phyloP scores from a whole-genome alignment of 129 eudicot species.

The Flaveria ramosissima region DNA sequence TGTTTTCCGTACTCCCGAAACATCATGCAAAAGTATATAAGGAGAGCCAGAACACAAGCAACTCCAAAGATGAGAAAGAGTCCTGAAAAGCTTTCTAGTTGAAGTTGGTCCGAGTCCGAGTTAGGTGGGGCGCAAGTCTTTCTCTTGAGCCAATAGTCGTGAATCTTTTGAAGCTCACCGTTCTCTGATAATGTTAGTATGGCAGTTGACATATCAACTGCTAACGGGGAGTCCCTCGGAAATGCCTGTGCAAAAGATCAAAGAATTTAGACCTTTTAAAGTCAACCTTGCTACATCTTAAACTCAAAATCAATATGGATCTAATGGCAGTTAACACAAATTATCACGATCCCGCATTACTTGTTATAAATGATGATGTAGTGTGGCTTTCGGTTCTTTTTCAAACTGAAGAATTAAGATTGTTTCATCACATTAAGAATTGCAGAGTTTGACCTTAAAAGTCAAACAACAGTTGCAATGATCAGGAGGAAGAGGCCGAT shows the following conservation, averaged over 20 bases:
- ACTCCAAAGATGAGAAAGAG: conserved; percentile 70
- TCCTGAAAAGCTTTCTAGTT: conserved; percentile 67
- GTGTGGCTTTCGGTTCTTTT: neutral
- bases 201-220: conserved; percentile 89
- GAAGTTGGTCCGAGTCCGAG: conserved; percentile 59
- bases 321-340: neutral
- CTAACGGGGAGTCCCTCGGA: conserved; percentile 75
- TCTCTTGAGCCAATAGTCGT: conserved; percentile 59
- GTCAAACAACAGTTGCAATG: conserved; percentile 1
- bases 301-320: neutral
- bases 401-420: neutral
- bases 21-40: conserved; percentile 46
- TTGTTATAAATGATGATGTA: neutral
- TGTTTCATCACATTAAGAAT: neutral
- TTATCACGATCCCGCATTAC: neutral
- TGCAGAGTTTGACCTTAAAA: neutral
- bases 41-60: conserved; percentile 64
- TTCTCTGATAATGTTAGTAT: conserved; percentile 65
- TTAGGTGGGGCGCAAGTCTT: conserved; percentile 33
- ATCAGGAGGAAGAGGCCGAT: neutral
- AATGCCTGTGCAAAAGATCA: conserved; percentile 54
- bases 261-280: neutral
- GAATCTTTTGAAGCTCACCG: conserved; percentile 74
- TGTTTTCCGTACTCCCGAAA: conserved; percentile 46
- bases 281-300: neutral